Base-by-base conservation (phyloP, 768 basidiomycete species). In the Lentinula guzmanii region DNA sequence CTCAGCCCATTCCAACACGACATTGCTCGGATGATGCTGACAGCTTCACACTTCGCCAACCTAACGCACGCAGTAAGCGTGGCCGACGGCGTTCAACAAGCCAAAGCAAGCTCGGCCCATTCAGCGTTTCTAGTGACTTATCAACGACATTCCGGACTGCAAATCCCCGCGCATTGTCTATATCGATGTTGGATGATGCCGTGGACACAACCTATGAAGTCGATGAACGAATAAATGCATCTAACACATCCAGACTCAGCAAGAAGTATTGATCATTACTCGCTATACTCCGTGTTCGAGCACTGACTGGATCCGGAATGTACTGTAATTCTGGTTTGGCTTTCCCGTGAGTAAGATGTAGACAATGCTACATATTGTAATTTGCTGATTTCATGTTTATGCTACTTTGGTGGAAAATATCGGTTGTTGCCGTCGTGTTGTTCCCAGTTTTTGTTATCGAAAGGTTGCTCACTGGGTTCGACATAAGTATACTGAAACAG, bases 261-360 rank as follows among this genome's bases (percentile, higher is more conserved):
- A 16, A 51, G 60, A 55, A 35, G 34, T 21, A 55, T 8, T 11
- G 37, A 37, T 37, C 43, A 45, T 6, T 15, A 45, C 3, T 7
- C 16, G 2, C 15, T 45, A 21, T 1, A 21, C 21, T 21, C 21
- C 21, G 21, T 21, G 16, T 45, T 18, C 16, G 37, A 37, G 7
- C 6, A 39, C 1, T 28, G 35, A 58, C 57, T n/a, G 57, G 57
- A 24, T 43, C 28, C 13, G 60, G 60, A 21, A 61, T 61, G 52
- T 61, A 53, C 35, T 61, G 60, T 18, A 54, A 61, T 46, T 53
- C 52, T 35, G 43, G 60, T 18, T 13, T 61, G 11, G 34, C 52
- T 31, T 33, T 46, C 52, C 60, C 60, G 59, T 60, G 51, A 50
- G 59, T 58, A 16, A 34, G 35, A 21, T 16, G 9, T 6, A 33